Conservation (phyloP, 768 basidiomycete genomes). For the Tubosaeta sp. region DNA sequence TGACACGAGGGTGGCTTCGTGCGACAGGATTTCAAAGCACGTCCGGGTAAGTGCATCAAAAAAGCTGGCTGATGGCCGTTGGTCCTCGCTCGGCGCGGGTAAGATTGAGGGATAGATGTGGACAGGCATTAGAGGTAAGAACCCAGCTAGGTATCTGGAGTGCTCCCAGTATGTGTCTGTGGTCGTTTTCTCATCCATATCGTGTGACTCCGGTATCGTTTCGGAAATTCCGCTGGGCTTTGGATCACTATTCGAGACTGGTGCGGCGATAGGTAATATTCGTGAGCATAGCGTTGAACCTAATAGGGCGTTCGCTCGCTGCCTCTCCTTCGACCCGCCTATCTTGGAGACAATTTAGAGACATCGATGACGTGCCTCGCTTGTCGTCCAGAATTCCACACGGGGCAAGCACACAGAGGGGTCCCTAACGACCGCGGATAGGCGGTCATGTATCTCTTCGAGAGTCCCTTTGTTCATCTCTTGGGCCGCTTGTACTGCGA, state of each 20-base stretch:
- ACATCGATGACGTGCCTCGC: conserved; percentile 69
- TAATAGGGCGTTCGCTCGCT: conserved; percentile 62
- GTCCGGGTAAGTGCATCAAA: conserved; percentile 47
- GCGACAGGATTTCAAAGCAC: conserved; percentile 51
- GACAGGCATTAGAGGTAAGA: conserved; percentile 58
- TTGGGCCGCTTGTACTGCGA: conserved; percentile 67
- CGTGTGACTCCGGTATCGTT: not conserved
- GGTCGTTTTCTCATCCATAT: conserved; percentile 3
- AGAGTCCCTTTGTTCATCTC: conserved; percentile 67
- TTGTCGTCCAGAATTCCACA: conserved; percentile 77
- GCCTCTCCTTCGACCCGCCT: conserved; percentile 65
- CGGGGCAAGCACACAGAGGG: not conserved
- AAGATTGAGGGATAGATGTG: conserved; percentile 41
- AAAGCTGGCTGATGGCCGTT: conserved; percentile 27
- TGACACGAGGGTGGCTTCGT: conserved; percentile 27
- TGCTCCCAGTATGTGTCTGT: conserved; percentile 54
- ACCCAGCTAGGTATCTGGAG: conserved; percentile 53
- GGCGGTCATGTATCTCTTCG: conserved; percentile 55
- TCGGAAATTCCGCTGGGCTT: not conserved
- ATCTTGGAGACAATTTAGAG: conserved; percentile 78
- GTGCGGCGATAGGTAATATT: conserved; percentile 9
- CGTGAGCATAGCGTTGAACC: conserved; percentile 14
- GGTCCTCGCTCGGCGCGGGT: conserved; percentile 2
- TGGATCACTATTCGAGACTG: not conserved
- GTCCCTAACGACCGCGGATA: conserved; percentile 20